These are phyloP conservation scores for Persicaria tinctoria DNA, from an alignment of 148 eudicot genomes.

Conservation along the genomic window DNA sequence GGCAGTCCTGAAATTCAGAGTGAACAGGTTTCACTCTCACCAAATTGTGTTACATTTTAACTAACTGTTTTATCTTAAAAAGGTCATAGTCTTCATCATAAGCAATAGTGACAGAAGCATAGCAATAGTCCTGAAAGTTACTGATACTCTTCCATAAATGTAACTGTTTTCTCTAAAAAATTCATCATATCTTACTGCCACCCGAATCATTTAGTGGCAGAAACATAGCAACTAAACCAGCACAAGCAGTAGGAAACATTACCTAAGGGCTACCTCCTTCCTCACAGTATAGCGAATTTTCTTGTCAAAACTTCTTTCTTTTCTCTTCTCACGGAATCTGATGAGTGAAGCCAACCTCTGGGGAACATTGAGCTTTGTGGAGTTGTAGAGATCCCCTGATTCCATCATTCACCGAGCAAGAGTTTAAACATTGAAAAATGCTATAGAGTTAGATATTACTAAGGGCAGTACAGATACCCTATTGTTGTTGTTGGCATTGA, in stretches of 20 bases:
- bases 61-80: background rate
- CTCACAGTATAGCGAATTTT: slow-evolving; percentile 81
- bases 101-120: background rate
- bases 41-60: background rate
- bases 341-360: slow-evolving; percentile 72
- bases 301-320: slow-evolving; percentile 74
- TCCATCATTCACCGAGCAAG: slow-evolving; percentile 7
- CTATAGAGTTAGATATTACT: background rate
- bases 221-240: background rate
- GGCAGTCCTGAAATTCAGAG: background rate
- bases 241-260: slow-evolving; percentile 13
- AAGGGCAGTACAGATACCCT: slow-evolving; percentile 31
- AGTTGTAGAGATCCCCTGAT: slow-evolving; percentile 41
- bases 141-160: background rate
- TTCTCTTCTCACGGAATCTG: slow-evolving; percentile 75
- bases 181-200: background rate
- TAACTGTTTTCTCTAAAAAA: background rate
- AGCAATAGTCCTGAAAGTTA: background rate
- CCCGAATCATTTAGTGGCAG: background rate
- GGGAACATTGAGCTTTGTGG: slow-evolving; percentile 56
- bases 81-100: background rate
- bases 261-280: slow-evolving; percentile 84
- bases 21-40: background rate
- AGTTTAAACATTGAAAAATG: background rate
- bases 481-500: slow-evolving; percentile 27